These are phyloP conservation scores for Leccinum ochraceum DNA, from an alignment of 768 basidiomycete species.

Conservation along the genomic window DNA sequence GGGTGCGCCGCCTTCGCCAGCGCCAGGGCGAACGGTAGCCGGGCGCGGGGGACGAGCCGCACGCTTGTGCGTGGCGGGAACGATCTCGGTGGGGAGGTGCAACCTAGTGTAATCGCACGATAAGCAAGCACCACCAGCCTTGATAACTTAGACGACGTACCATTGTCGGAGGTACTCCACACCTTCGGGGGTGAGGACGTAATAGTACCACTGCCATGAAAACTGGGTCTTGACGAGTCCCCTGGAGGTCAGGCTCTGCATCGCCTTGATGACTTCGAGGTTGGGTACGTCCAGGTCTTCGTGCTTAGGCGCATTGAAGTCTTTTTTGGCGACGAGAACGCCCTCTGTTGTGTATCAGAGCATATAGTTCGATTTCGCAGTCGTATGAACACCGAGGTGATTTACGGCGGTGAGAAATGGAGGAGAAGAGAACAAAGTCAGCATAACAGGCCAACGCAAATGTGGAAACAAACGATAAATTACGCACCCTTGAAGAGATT, in stretches of 20 bases:
- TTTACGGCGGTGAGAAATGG: too few relatives aligned
- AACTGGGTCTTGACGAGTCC: slow-evolving; percentile 99
- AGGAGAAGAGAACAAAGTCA: background rate
- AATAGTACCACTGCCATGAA: slow-evolving; percentile 99
- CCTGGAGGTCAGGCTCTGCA: slow-evolving; percentile 67
- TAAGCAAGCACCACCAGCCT: background rate
- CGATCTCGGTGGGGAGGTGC: slow-evolving; percentile 93
- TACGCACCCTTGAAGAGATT: slow-evolving; percentile 98
- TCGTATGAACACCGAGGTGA: background rate
- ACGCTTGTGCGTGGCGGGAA: slow-evolving; percentile 97
- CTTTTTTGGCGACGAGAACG: slow-evolving; percentile 98
- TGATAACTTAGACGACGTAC: slow-evolving; percentile 30
- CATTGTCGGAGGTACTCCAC: slow-evolving; percentile 96
- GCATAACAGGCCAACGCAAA: background rate
- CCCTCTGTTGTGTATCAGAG: slow-evolving; percentile 63
- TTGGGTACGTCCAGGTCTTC: slow-evolving; percentile 81
- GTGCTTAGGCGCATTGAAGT: slow-evolving; percentile 96
- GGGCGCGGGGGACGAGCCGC: slow-evolving; percentile 86
- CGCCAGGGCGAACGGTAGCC: slow-evolving; percentile 68
- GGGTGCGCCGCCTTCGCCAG: slow-evolving; percentile 77
- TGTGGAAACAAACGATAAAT: background rate
- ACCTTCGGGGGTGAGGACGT: slow-evolving; percentile 94
- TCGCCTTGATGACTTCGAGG: slow-evolving; percentile 69
- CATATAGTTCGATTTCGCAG: background rate
- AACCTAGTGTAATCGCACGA: slow-evolving; percentile 51